Evolutionary conservation across 192 early-diverging fungal genomes (phyloP), one percentile per base, ranked within the genome.

Genomic region (Coemansia sp.): DNA sequence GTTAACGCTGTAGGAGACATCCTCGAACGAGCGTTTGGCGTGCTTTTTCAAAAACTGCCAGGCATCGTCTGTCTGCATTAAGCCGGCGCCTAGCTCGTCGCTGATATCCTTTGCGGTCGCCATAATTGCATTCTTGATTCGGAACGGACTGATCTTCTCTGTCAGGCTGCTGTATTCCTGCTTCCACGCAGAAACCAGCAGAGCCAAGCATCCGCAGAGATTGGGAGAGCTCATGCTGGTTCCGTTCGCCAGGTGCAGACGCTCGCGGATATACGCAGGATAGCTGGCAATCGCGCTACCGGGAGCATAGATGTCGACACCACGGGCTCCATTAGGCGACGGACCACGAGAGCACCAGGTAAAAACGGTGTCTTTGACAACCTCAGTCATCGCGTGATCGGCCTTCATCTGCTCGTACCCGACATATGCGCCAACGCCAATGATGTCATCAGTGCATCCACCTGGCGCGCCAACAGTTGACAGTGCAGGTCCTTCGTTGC

Each of bases 181-280:
- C 83, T 95, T 97, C 72, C 96, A 81, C 0, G 88, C 97, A 4
- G 96, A 96, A 20, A 97, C 77, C 64, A 98, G 75, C 34, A 96
- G 81, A 7, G 92, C 85, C 61, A 95, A 72, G 72, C 94, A 92
- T n/a, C 95, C 94, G 77, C 93, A 92, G 55, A 88, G 88, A 72
- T 96, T 96, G 53, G 97, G 97, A 57, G 89, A 88, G 56, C 91
- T 90, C 97, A 99, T 99, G 63, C 89, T 91, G 18, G 97, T 98
- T 57, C 96, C 97, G 78, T 97, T 98, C 88, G 91, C 92, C 53
- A 93, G 85, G 65, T 89, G 87, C 59, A 88, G 76, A 34, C 87
- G 87, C 54, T 88, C 75, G 14, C 88, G 80, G 12, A 87, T 89
- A 78, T 93, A 99, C 20, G 90, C 84, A 8, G 97, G 96, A 35